Conservation (phyloP, 768 basidiomycete species). For the Hypholoma sublateritium region DNA sequence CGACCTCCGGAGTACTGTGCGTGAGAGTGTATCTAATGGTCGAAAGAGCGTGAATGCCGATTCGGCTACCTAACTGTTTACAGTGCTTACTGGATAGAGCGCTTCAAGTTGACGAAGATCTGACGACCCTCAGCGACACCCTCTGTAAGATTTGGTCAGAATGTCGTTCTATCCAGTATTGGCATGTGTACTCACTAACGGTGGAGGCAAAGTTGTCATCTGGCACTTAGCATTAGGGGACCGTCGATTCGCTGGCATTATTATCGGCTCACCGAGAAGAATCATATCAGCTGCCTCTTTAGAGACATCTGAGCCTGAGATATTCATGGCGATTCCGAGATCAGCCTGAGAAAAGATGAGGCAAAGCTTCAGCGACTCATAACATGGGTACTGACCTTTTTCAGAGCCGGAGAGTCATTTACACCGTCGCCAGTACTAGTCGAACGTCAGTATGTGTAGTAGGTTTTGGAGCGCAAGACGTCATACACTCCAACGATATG, state of each 20-base stretch:
- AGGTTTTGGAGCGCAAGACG: neutral
- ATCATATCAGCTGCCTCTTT: constrained; percentile 80
- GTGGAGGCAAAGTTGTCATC: constrained; percentile 76
- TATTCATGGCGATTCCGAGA: constrained; percentile 75
- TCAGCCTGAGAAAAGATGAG: constrained; percentile 43
- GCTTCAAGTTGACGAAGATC: constrained; percentile 70
- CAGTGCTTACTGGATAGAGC: constrained; percentile 58
- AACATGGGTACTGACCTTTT: constrained; percentile 38
- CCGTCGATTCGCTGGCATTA: neutral
- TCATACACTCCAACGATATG: constrained; percentile 72
- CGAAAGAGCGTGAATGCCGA: neutral
- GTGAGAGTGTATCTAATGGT: constrained; percentile 54
- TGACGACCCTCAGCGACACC: constrained; percentile 69
- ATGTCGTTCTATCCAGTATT: neutral
- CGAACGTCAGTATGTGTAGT: constrained; percentile 1
- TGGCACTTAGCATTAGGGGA: constrained; percentile 14
- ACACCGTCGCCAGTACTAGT: constrained; percentile 69
- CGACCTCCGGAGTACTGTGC: constrained; percentile 69
- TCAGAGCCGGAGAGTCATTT: constrained; percentile 70
- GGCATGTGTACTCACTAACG: constrained; percentile 47
- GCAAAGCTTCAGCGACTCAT: too few species aligned
- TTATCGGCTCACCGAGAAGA: constrained; percentile 44
- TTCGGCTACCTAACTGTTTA: neutral
- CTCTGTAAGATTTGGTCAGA: constrained; percentile 33
- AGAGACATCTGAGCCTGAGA: constrained; percentile 71